Conservation (phyloP, 2,329 filamentous ascomycete species). For the Talaromyces rugulosus region DNA sequence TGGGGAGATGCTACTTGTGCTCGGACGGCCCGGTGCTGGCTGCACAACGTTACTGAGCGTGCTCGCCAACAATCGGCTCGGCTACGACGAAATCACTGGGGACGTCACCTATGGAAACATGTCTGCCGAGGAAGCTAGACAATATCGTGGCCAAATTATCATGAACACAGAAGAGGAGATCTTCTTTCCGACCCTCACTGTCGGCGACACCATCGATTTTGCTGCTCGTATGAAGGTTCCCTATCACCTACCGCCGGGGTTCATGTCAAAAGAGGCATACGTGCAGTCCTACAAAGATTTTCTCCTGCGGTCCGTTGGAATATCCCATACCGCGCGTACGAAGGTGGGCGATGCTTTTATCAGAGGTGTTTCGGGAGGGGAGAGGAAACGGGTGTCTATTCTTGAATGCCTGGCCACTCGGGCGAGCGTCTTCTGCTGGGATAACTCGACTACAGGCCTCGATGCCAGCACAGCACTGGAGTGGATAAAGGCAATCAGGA, state of each 20-base stretch:
- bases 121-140: background rate
- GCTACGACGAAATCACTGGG: background rate
- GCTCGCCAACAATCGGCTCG: background rate
- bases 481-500: constrained; percentile 50
- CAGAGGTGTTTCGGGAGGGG: constrained; percentile 58
- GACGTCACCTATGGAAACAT: background rate
- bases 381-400: constrained; percentile 59
- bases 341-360: constrained; percentile 53
- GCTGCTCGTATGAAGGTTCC: constrained; percentile 62
- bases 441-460: constrained; percentile 48
- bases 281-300: constrained; percentile 36
- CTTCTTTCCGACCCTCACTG: constrained; percentile 73
- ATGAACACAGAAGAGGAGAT: constrained; percentile 49
- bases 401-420: constrained; percentile 50
- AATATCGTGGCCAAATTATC: background rate
- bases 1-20: background rate
- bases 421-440: constrained; percentile 45
- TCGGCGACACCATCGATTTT: constrained; percentile 75
- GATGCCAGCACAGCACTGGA: constrained; percentile 55
- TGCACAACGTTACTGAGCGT: background rate
- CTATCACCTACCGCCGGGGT: constrained; percentile 37
- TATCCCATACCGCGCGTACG: constrained; percentile 50
- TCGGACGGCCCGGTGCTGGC: background rate
- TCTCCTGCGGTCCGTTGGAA: constrained; percentile 41
- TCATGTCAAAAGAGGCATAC: constrained; percentile 40